These are phyloP conservation scores for Candolleomyces aberdarensis DNA, from an alignment of 768 basidiomycete genomes.

Conservation along the genomic window DNA sequence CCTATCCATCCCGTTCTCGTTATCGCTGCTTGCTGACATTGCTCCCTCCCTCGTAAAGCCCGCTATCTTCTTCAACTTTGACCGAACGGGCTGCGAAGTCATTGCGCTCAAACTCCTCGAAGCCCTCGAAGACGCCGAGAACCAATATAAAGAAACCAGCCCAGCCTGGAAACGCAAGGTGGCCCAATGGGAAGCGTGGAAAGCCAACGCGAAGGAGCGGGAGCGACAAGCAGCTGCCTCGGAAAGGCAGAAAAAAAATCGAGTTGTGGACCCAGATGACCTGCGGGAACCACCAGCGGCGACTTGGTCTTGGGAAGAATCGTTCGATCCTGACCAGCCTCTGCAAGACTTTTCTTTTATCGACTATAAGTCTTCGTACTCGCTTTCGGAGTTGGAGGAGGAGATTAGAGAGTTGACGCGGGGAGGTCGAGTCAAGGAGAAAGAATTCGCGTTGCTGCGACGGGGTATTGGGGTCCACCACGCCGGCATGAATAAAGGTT, in stretches of 20 bases:
- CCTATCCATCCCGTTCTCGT: too few relatives aligned
- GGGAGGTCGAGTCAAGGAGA: slow-evolving; percentile 35
- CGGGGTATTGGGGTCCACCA: slow-evolving; percentile 72
- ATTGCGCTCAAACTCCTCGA: slow-evolving; percentile 39
- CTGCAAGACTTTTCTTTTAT: slow-evolving; percentile 61
- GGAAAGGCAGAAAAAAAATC: slow-evolving; percentile 36
- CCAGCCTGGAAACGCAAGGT: slow-evolving; percentile 51
- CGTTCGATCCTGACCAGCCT: slow-evolving; percentile 58
- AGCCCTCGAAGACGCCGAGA: slow-evolving; percentile 42
- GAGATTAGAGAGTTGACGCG: slow-evolving; percentile 40
- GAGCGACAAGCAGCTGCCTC: slow-evolving; percentile 39
- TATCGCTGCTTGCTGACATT: too few relatives aligned
- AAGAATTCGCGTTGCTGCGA: slow-evolving; percentile 42
- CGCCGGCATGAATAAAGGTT: slow-evolving; percentile 64
- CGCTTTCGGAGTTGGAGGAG: slow-evolving; percentile 44
- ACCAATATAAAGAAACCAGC: slow-evolving; percentile 43
- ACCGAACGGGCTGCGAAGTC: slow-evolving; percentile 55
- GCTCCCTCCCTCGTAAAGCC: slow-evolving; percentile 35
- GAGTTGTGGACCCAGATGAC: slow-evolving; percentile 13
- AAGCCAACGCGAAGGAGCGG: slow-evolving; percentile 42
- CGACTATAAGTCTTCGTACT: slow-evolving; percentile 38
- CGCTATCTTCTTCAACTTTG: slow-evolving; percentile 67
- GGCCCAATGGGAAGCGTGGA: slow-evolving; percentile 49
- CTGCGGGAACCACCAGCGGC: slow-evolving; percentile 3
- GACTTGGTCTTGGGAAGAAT: slow-evolving; percentile 41